Evolutionary conservation across 73 alveolate species (phyloP).

Genomic region (Uronychia setigera): DNA sequence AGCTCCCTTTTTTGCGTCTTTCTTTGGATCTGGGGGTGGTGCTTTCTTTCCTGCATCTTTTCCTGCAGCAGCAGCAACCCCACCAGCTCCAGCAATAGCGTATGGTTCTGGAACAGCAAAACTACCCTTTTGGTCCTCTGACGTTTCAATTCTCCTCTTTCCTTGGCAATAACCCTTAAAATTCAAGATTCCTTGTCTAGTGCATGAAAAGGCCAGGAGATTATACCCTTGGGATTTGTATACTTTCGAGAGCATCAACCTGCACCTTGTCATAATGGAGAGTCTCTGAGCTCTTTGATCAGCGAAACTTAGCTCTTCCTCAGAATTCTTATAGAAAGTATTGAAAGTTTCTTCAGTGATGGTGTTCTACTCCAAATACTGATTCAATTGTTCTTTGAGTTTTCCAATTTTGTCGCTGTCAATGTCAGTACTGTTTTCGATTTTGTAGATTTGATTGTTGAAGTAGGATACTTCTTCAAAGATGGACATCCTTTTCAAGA

Average conservation of each 20-base stretch:
- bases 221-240: slow-evolving; percentile 73
- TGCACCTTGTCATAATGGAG: slow-evolving; percentile 65
- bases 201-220: slow-evolving; percentile 70
- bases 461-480: slow-evolving; percentile 40
- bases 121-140: slow-evolving; percentile 70
- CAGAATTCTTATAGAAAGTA: slow-evolving; percentile 67
- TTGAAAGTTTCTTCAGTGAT: slow-evolving; percentile 66
- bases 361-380: slow-evolving; percentile 58
- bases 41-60: slow-evolving; percentile 65
- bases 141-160: slow-evolving; percentile 66
- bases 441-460: slow-evolving; percentile 47
- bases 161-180: slow-evolving; percentile 69
- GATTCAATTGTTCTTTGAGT: slow-evolving; percentile 53
- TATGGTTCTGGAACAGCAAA: slow-evolving; percentile 69
- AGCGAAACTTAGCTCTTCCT: slow-evolving; percentile 76
- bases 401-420: slow-evolving; percentile 59
- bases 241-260: slow-evolving; percentile 67
- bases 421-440: slow-evolving; percentile 58
- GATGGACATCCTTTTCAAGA: slow-evolving; percentile 25
- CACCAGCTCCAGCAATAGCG: slow-evolving; percentile 66
- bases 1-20: slow-evolving; percentile 63
- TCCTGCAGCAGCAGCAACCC: slow-evolving; percentile 49
- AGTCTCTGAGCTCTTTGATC: slow-evolving; percentile 71
- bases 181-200: slow-evolving; percentile 70
- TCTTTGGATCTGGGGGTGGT: slow-evolving; percentile 58